Base-by-base conservation (phyloP, 73 alveolate species). In the Breviolum minutum region DNA sequence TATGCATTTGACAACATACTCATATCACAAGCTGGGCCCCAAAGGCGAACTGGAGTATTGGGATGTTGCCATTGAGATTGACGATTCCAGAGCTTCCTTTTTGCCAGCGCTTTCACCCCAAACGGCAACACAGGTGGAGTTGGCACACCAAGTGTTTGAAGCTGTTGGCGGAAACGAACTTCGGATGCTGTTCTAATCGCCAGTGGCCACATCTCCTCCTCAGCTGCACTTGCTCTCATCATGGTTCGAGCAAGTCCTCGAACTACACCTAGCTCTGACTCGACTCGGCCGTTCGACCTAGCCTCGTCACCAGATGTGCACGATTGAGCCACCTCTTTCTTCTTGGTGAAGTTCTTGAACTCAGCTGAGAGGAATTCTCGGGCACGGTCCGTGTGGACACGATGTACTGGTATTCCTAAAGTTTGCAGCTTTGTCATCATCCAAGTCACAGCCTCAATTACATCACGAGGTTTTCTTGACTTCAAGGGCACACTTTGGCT, bases 331-430 rank as follows among this genome's bases (percentile, higher is more conserved):
- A n/a, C n/a, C n/a, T n/a, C n/a, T n/a, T n/a, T n/a, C n/a, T n/a
- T n/a, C n/a, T n/a, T n/a, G n/a, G n/a, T n/a, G 61, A 61, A 61
- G 93, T 60, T 3, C 26, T 60, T 6, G 77, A 84, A 84, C n/a
- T 22, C 68, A 17, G 27, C 19, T 16, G 66, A 40, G 27, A 60
- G 5, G 54, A 84, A 84, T 9, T 84, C 93, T 20, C 54, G 93
- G 74, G 62, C 93, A 13, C 93, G 27, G 54, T 84, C 93, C 7
- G 93, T 60, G 93, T 84, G 93, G n/a, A 84, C 20, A 13, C 71
- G 76, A n/a, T 17, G 14, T 54, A 84, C 13, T 19, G 93, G 93
- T 7, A 84, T 62, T 19, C 62, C 19, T 76, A 63, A 20, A 7
- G 61, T 19, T 22, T 60, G 40, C 5, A 84, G 76, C 22, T 54